Evolutionary conservation across 192 early-diverging fungal species (phyloP).

Genomic region (Coemansia sp.): DNA sequence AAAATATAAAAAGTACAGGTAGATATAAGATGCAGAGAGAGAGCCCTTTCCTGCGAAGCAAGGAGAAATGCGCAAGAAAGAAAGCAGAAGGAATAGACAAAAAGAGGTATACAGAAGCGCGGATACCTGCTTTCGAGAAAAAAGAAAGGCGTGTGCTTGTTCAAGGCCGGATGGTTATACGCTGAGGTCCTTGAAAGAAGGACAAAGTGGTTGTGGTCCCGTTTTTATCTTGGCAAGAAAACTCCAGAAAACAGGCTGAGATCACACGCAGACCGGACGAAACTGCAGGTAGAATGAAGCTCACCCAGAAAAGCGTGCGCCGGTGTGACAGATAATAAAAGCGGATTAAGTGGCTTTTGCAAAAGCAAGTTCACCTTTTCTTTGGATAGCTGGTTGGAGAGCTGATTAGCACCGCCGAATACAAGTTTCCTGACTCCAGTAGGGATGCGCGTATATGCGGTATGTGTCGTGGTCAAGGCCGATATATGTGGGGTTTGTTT

Average conservation of each 20-base stretch:
- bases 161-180: background rate
- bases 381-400: background rate
- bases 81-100: constrained; percentile 18
- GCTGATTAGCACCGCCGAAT: background rate
- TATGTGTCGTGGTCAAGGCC: background rate
- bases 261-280: constrained; percentile 4
- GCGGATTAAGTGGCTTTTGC: constrained; percentile 1
- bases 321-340: background rate
- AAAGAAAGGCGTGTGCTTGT: background rate
- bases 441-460: background rate
- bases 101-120: background rate
- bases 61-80: constrained; percentile 10
- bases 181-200: no score
- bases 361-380: background rate
- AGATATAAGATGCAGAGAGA: constrained; percentile 20
- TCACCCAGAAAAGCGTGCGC: background rate
- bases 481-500: background rate
- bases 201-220: background rate
- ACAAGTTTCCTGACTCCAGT: background rate
- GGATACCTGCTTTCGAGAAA: background rate
- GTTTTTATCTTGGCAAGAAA: constrained; percentile 2
- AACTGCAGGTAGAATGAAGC: background rate
- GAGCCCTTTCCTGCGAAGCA: constrained; percentile 6
- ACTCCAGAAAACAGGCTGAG: background rate
- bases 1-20: constrained; percentile 17